Evolutionary conservation across 495 filamentous ascomycete species (phyloP).

Genomic region (Penicillium taxi): DNA sequence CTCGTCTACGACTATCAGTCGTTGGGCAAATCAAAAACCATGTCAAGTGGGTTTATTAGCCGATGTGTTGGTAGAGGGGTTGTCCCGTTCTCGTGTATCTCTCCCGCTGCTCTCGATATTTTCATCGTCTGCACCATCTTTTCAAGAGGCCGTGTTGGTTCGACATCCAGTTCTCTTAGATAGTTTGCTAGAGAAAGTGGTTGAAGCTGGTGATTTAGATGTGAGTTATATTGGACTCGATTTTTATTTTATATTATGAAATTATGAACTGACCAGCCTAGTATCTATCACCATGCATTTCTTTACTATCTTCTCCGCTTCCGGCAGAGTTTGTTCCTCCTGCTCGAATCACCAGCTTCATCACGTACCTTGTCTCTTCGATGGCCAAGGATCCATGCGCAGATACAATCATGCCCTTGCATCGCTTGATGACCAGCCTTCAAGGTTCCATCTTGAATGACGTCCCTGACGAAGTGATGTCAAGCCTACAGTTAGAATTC

Average conservation of each 20-base stretch:
- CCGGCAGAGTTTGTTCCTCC: constrained; percentile 28
- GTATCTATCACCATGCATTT: constrained; percentile 32
- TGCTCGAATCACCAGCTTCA: constrained; percentile 33
- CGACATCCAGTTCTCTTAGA: constrained; percentile 38
- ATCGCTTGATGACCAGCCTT: constrained; percentile 31
- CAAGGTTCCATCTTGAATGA: constrained; percentile 23
- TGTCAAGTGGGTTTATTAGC: constrained; percentile 39
- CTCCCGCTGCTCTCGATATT: constrained; percentile 33
- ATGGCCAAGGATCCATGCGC: constrained; percentile 30
- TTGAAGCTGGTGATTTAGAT: constrained; percentile 23
- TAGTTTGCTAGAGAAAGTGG: constrained; percentile 29
- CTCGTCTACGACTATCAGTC: constrained; percentile 12
- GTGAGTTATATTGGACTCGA: constrained; percentile 17
- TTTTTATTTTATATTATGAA: too few species aligned
- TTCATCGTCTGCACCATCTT: constrained; percentile 3
- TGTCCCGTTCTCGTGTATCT: constrained; percentile 34
- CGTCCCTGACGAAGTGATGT: constrained; percentile 33
- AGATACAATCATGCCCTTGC: constrained; percentile 37
- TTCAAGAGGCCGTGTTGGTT: constrained; percentile 35
- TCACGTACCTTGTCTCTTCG: constrained; percentile 26
- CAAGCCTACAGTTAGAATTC: constrained; percentile 37
- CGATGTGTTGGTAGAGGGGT: constrained; percentile 36
- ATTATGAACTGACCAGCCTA: constrained; percentile 11
- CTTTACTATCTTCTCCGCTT: constrained; percentile 37
- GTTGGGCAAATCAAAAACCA: constrained; percentile 39